A percentile compares a stretch with the other conserved stretches of the same genome.
These are phyloP conservation scores for Plenodomus lindquistii DNA, from an alignment of 2,329 filamentous ascomycete species.

Conservation along the genomic window DNA sequence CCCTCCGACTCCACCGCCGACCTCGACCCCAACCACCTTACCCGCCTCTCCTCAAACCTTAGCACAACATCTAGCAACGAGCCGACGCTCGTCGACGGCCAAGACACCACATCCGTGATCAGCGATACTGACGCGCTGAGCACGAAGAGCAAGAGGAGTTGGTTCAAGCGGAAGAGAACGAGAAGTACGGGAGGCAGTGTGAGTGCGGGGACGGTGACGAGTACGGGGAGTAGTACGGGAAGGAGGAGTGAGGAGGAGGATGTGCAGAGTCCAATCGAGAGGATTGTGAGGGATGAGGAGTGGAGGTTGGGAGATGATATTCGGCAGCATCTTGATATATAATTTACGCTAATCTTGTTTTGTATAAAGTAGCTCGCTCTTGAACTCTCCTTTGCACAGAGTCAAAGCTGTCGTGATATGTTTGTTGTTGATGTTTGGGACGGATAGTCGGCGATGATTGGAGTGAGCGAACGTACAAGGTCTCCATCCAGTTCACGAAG, in stretches of 20 bases:
- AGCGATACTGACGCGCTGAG: slow-evolving; percentile 39
- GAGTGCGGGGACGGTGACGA: slow-evolving; percentile 35
- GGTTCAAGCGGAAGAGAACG: slow-evolving; percentile 43
- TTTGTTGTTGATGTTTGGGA: no score
- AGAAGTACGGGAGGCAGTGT: slow-evolving; percentile 36
- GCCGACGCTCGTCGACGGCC: slow-evolving; percentile 26
- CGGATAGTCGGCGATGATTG: no score
- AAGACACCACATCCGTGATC: slow-evolving; percentile 32
- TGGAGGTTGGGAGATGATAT: slow-evolving; percentile 86
- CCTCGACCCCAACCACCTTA: slow-evolving; percentile 25
- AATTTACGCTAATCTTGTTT: no score
- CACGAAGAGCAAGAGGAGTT: slow-evolving; percentile 37
- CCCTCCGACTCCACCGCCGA: slow-evolving; percentile 33
- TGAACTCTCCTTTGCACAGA: no score
- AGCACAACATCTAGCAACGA: slow-evolving; percentile 30
- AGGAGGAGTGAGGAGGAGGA: slow-evolving; percentile 52
- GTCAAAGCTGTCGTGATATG: no score
- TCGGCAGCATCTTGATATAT: slow-evolving; percentile 76
- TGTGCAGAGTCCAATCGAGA: slow-evolving; percentile 54
- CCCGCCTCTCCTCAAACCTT: slow-evolving; percentile 27
- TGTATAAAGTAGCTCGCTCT: no score
- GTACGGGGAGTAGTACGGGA: slow-evolving; percentile 34
- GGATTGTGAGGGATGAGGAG: slow-evolving; percentile 57
- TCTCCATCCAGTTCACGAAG: no score
- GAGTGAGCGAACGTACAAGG: no score